phyloP scores from a whole-genome alignment of 1,139 yeast genomes.

The Yamadazyma jaroonii region DNA sequence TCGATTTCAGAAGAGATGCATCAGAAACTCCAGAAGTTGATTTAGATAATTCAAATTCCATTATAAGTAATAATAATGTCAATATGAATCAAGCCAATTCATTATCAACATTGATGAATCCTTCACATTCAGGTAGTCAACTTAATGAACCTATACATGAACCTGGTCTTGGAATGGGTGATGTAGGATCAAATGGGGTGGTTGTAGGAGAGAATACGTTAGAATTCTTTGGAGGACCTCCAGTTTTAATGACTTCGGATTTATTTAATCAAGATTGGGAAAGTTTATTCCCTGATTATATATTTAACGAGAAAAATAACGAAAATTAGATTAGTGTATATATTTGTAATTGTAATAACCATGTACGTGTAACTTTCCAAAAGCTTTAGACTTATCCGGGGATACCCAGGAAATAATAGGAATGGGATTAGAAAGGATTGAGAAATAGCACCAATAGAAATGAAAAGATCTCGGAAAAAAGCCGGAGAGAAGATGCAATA shows the following conservation, averaged over 20 bases:
- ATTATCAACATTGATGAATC: not conserved
- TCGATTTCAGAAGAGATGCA: not conserved
- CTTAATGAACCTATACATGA: not conserved
- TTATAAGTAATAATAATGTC: not conserved
- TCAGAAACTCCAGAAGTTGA: not conserved
- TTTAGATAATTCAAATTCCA: not conserved
- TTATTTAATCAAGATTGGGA: conserved; percentile 52
- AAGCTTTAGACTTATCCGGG: no score
- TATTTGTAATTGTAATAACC: no score
- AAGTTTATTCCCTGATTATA: conserved; percentile 44
- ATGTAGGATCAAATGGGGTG: conserved; percentile 3
- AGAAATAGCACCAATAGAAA: no score
- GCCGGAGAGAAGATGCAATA: conserved; percentile 1
- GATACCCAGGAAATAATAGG: no score
- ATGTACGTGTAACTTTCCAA: no score
- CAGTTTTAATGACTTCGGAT: conserved; percentile 52
- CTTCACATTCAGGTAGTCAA: not conserved
- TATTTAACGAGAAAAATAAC: conserved; percentile 12
- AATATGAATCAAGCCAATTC: not conserved
- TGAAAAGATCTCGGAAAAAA: no score
- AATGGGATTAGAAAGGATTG: no score
- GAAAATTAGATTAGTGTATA: not conserved
- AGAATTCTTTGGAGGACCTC: conserved; percentile 52
- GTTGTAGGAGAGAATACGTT: conserved; percentile 11
- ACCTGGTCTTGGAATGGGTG: not conserved